Percentiles rank a stretch among this genome's conserved stretches.
Evolutionary conservation across 1,284 basidiomycete species (phyloP).

Genomic region (Ganoderma lingzhi): DNA sequence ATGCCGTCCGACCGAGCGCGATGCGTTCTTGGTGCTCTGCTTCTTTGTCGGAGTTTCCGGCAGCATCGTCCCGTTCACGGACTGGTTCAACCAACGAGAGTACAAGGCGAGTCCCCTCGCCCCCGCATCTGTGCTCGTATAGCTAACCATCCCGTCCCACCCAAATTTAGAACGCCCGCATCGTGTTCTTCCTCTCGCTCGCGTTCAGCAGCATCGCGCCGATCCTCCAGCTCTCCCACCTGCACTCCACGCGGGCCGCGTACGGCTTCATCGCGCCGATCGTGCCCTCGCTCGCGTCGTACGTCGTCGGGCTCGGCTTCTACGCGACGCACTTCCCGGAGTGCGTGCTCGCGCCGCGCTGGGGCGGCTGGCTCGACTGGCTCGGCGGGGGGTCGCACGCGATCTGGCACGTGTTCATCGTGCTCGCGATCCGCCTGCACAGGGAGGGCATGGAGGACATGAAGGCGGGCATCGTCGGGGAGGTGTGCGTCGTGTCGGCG

Average conservation of each 20-base stretch:
- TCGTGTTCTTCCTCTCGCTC: constrained; percentile 84
- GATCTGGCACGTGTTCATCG: constrained; percentile 90
- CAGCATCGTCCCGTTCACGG: constrained; percentile 85
- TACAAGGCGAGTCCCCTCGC: constrained; percentile 66
- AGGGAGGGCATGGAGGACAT: constrained; percentile 62
- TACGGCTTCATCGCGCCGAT: constrained; percentile 74
- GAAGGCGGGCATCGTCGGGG: constrained; percentile 56
- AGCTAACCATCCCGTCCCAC: constrained; percentile 2
- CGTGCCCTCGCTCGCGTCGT: constrained; percentile 73
- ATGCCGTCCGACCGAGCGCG: constrained; percentile 60
- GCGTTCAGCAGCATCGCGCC: constrained; percentile 81
- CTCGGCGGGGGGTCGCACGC: constrained; percentile 83
- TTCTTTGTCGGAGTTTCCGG: constrained; percentile 76
- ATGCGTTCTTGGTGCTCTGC: constrained; percentile 67
- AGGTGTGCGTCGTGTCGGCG: constrained; percentile 11
- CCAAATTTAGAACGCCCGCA: constrained; percentile 81
- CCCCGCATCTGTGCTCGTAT: too few relatives aligned
- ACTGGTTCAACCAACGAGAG: constrained; percentile 86
- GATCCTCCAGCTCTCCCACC: constrained; percentile 65
- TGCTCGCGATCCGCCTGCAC: constrained; percentile 77
- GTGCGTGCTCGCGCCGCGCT: constrained; percentile 58
- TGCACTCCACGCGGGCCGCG: constrained; percentile 65
- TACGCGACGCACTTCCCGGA: constrained; percentile 87
- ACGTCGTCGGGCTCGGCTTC: constrained; percentile 82
- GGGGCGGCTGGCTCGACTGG: constrained; percentile 66